Conservation (phyloP, 495 filamentous ascomycete species). For the Penicillium alfredii region DNA sequence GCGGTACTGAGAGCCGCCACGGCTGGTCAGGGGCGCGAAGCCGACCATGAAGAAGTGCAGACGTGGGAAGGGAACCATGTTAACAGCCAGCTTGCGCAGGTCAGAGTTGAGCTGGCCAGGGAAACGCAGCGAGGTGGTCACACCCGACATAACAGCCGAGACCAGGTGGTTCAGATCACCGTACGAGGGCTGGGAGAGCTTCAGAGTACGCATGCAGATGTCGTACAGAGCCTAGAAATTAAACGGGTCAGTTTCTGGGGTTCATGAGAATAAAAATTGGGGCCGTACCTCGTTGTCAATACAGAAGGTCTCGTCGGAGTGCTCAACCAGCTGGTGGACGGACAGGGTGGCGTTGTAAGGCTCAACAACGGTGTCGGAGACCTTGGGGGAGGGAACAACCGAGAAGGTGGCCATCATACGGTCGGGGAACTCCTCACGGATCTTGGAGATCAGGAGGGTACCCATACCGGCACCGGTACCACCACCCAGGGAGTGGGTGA, state of each 20-base stretch:
- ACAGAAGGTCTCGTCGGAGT: slow-evolving; percentile 99
- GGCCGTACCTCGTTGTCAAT: slow-evolving; percentile 90
- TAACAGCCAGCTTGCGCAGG: slow-evolving; percentile 98
- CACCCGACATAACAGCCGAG: slow-evolving; percentile 99
- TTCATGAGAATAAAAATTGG: too few species aligned
- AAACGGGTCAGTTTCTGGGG: too few species aligned
- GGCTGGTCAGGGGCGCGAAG: slow-evolving; percentile 97
- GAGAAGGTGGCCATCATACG: slow-evolving; percentile 99
- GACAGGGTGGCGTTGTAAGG: slow-evolving; percentile 99
- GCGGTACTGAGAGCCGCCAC: slow-evolving; percentile 91
- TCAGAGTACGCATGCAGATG: slow-evolving; percentile 99
- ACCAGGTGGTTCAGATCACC: slow-evolving; percentile 99
- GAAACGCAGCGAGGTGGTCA: slow-evolving; percentile 98
- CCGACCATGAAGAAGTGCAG: slow-evolving; percentile 99
- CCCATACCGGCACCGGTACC: slow-evolving; percentile 99
- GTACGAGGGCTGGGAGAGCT: slow-evolving; percentile 97
- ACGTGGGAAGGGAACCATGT: slow-evolving; percentile 99
- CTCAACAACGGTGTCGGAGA: slow-evolving; percentile 99
- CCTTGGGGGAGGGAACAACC: slow-evolving; percentile 98
- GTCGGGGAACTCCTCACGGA: slow-evolving; percentile 99
- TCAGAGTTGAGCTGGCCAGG: slow-evolving; percentile 99
- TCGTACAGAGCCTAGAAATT: slow-evolving; percentile 82
- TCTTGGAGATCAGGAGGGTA: slow-evolving; percentile 99
- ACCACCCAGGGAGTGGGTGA: slow-evolving; percentile 99
- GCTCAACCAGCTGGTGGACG: slow-evolving; percentile 98